Evolutionary conservation across 306 rosid species (phyloP), one percentile per base, ranked within the genome.

Genomic region (Pyrus pyrifolia): DNA sequence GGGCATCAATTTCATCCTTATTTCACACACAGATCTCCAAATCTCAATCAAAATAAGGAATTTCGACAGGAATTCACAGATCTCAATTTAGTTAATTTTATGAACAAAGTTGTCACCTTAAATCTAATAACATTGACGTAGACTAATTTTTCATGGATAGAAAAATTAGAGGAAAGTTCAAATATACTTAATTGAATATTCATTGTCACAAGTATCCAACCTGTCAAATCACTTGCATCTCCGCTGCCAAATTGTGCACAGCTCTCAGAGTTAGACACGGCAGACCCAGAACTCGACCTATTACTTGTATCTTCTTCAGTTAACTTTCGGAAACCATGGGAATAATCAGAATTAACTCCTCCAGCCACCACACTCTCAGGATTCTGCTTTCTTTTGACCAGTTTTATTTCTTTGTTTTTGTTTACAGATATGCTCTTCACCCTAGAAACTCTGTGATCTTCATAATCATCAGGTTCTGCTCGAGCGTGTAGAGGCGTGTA

Each of bases 401-500:
- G 71, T 77, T 90, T 87, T 84, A 80, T 82, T 71, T 92, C 97
- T 85, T 90, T 92, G 87, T 84, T 90, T 83, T 87, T 95, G 75
- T 87, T 89, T 84, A 86, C 58, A 6, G 88, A 87, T 79, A 92
- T 85, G 85, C 67, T 88, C 87, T 88, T 96, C 69, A 82, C 84
- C 87, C 89, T 89, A 77, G 89, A 77, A 86, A 74, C 85, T 83
- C 84, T 88, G 78, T 83, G 93, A 52, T 96, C 94, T 72, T 88
- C 99, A 75, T 71, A 85, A 81, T 88, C 97, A 78, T 91, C 97
- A 71, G 92, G 83, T 83, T 90, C 98, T 23, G 93, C 81, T 68
- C 99, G 92, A 76, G 98, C 96, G 79, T 96, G 99, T 81, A 96
- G 86, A 81, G 99, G 99, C 63, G 99, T 96, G 73, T 96, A 96